A percentile compares a stretch with the other conserved stretches of the same genome.
Conservation (phyloP, 163 green algal genomes). For the Trebouxia gelatinosa region DNA sequence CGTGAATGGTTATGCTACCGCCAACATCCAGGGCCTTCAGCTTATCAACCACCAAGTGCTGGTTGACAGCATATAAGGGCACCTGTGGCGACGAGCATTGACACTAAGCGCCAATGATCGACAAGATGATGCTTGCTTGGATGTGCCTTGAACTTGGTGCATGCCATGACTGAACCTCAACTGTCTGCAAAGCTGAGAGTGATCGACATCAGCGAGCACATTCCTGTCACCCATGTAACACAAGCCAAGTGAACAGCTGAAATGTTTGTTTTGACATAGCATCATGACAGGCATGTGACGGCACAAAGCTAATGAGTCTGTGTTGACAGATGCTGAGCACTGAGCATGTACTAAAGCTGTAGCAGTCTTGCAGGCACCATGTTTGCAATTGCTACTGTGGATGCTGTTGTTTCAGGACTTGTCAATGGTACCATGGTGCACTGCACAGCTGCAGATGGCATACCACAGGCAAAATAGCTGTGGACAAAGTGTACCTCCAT, state of each 20-base stretch:
- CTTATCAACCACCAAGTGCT: conserved; percentile 28
- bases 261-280: neutral
- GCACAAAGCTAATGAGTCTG: neutral
- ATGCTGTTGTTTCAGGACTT: neutral
- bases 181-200: neutral
- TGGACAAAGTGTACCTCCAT: conserved; percentile 14
- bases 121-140: neutral
- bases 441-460: neutral
- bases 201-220: no score
- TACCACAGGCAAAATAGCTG: no score
- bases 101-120: neutral
- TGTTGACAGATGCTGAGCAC: neutral
- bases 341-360: neutral
- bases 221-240: no score
- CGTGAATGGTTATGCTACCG: conserved; percentile 69
- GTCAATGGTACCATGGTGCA: neutral
- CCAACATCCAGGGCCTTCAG: conserved; percentile 60
- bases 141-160: neutral
- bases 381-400: neutral
- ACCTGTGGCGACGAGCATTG: conserved; percentile 36
- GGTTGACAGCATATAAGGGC: conserved; percentile 35
- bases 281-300: neutral
- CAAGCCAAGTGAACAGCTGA: neutral
- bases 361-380: neutral
- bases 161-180: neutral